These are phyloP conservation scores for Talaromyces sp. DNA, from an alignment of 2,329 filamentous ascomycete genomes.

Conservation along the genomic window DNA sequence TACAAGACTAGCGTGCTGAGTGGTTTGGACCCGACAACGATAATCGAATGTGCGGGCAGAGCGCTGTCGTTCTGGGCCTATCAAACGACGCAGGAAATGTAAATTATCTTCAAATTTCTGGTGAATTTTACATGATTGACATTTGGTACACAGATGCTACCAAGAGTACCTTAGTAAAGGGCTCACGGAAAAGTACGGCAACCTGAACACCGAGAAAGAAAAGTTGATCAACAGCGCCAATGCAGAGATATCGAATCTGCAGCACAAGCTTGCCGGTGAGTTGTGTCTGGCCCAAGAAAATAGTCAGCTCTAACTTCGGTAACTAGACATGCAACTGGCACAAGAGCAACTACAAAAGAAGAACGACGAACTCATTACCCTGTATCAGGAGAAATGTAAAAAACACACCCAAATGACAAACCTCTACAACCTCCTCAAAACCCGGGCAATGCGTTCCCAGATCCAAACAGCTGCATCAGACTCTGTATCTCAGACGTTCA, in stretches of 20 bases:
- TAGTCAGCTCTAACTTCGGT: background rate
- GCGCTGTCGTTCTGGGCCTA: slow-evolving; percentile 36
- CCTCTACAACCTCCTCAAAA: slow-evolving; percentile 56
- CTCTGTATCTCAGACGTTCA: slow-evolving; percentile 47
- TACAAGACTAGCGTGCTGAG: slow-evolving; percentile 85
- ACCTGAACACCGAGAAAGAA: slow-evolving; percentile 64
- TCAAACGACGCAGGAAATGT: slow-evolving; percentile 79
- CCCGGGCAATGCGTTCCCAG: slow-evolving; percentile 51
- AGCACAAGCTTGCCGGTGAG: slow-evolving; percentile 61
- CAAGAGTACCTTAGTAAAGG: slow-evolving; percentile 71
- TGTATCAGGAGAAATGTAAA: slow-evolving; percentile 66
- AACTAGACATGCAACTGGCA: slow-evolving; percentile 56
- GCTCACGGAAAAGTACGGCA: slow-evolving; percentile 67
- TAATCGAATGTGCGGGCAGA: slow-evolving; percentile 61
- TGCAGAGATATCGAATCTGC: slow-evolving; percentile 62
- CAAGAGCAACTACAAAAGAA: slow-evolving; percentile 63
- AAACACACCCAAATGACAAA: slow-evolving; percentile 66
- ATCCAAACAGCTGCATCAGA: slow-evolving; percentile 55
- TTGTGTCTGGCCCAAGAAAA: background rate
- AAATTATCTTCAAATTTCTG: slow-evolving; percentile 16
- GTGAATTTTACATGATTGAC: background rate
- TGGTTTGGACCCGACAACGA: slow-evolving; percentile 72
- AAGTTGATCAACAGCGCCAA: slow-evolving; percentile 73
- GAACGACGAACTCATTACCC: slow-evolving; percentile 65
- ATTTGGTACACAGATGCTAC: slow-evolving; percentile 56